These are phyloP conservation scores for Mycena haematopus DNA, from an alignment of 768 basidiomycete species.

Conservation along the genomic window DNA sequence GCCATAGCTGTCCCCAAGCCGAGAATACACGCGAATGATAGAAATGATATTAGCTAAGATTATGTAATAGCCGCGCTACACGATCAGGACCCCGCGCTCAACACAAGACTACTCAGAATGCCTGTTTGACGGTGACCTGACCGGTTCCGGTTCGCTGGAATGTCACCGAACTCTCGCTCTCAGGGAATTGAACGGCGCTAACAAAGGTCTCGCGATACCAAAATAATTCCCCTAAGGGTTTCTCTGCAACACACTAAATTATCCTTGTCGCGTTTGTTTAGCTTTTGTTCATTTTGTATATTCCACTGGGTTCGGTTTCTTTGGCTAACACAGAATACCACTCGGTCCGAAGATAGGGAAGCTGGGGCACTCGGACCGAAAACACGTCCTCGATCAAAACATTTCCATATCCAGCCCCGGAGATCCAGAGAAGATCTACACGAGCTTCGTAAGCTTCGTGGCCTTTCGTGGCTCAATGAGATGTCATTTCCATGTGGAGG, in stretches of 20 bases:
- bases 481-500: not conserved
- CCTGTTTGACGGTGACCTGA: too few species aligned
- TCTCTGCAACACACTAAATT: too few species aligned
- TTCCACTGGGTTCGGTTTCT: not conserved
- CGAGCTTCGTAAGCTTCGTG: too few species aligned
- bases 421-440: not conserved
- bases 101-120: too few species aligned
- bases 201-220: not conserved
- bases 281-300: not conserved
- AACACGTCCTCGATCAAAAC: slow-evolving; percentile 22
- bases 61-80: too few species aligned
- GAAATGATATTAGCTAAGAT: too few species aligned
- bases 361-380: too few species aligned
- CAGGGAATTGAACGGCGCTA: slow-evolving; percentile 8
- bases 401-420: slow-evolving; percentile 2
- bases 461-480: not conserved
- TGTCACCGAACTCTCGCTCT: not conserved
- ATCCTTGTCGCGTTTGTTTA: too few species aligned
- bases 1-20: too few species aligned
- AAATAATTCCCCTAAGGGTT: not conserved
- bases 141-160: not conserved
- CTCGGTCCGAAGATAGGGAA: slow-evolving; percentile 13
- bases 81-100: too few species aligned
- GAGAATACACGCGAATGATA: too few species aligned
- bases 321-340: too few species aligned